Percentiles rank a stretch among this genome's conserved stretches.
These are phyloP conservation scores for Tricholoma matsutake DNA, from an alignment of 768 basidiomycete species.

Conservation along the genomic window DNA sequence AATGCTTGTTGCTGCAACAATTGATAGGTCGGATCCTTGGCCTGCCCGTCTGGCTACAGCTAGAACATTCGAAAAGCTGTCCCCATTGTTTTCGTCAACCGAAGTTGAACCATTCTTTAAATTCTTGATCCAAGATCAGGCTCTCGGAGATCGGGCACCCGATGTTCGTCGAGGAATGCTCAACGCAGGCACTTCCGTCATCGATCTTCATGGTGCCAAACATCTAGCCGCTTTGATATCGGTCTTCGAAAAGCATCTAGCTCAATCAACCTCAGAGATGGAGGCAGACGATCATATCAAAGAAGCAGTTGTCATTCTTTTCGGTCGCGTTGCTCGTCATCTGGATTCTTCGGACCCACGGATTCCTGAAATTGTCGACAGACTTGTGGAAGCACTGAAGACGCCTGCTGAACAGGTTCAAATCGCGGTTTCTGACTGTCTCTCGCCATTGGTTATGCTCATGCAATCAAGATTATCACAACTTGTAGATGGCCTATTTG, in stretches of 20 bases:
- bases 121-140: slow-evolving; percentile 83
- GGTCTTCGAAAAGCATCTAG: slow-evolving; percentile 79
- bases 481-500: slow-evolving; percentile 75
- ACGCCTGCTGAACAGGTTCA: slow-evolving; percentile 97
- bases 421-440: slow-evolving; percentile 92
- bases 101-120: slow-evolving; percentile 73
- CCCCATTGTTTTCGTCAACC: slow-evolving; percentile 58
- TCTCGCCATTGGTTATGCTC: slow-evolving; percentile 78
- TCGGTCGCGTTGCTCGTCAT: slow-evolving; percentile 90
- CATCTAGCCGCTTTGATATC: slow-evolving; percentile 72
- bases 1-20: slow-evolving; percentile 84
- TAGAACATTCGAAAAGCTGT: slow-evolving; percentile 60
- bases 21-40: slow-evolving; percentile 92
- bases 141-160: slow-evolving; percentile 79
- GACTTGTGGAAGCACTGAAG: slow-evolving; percentile 84
- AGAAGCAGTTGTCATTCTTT: slow-evolving; percentile 92
- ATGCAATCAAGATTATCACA: slow-evolving; percentile 57
- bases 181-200: slow-evolving; percentile 73
- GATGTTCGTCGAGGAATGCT: slow-evolving; percentile 88
- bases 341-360: slow-evolving; percentile 74
- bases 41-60: slow-evolving; percentile 75
- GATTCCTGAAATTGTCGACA: slow-evolving; percentile 77
- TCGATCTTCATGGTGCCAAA: slow-evolving; percentile 78
- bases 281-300: slow-evolving; percentile 86
- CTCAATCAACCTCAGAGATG: slow-evolving; percentile 47